Base-by-base conservation (phyloP, 1,284 basidiomycete genomes). In the Erythrobasidium hasegawianum region DNA sequence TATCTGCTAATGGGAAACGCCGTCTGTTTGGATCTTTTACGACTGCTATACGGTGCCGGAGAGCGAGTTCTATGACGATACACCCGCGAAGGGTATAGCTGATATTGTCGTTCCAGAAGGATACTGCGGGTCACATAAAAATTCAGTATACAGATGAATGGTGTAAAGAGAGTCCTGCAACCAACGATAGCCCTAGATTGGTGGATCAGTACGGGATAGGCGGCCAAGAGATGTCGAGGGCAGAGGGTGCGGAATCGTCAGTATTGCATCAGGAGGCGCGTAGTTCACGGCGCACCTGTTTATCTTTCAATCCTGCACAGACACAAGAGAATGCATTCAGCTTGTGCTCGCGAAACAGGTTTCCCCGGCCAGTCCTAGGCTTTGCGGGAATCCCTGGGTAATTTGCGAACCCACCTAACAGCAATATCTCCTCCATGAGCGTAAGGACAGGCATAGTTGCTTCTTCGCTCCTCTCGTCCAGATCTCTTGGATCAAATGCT, bases 71-170 rank as follows among this genome's bases (percentile, higher is more conserved):
- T 67, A 96, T 87, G 69, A 97, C 83, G 74, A 97, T 96, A 77
- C 93, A 96, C 2, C 93, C 93, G 18, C 93, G 85, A 1, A 97
- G 83, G 13, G 93, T 91, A 78, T 97, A 97, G 0, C 91, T 95
- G 71, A 96, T 97, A 79, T 95, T 96, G 81, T 97, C 93, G 78
- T 97, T 97, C 92, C 90, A 95, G 77, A 96, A 95, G 0, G 90
- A 93, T 18, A 95, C 84, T 77, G 94, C 94, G 47, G 90, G 91
- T 88, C 92, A 0, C 20, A 18, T 16, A 14, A 16, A n/a, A 29
- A 7, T 4, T 26, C n/a, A 60, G 58, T 16, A 29, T 49, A n/a
- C 16, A n/a, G n/a, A 24, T 24, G 43, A 47, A 5, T 47, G 43
- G 22, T 5, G 22, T 24, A 47, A 14, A 18, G 29, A 14, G 27